Base-by-base conservation (phyloP, 2,329 filamentous ascomycete genomes). In the Passalora sequoiae region DNA sequence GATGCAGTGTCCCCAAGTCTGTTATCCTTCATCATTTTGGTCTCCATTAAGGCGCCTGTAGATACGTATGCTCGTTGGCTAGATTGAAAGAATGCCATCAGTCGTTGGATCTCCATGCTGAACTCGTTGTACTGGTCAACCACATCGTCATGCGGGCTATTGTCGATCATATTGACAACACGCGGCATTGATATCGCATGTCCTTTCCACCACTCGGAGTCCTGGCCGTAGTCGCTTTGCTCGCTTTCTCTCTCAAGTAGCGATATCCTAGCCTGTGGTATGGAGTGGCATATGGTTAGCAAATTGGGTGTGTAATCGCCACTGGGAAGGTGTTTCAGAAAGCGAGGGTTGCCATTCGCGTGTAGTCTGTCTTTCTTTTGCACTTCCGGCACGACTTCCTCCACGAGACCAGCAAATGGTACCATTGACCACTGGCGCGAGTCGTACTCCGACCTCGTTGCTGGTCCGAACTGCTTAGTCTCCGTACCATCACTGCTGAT, bases 151-250 rank as follows among this genome's bases (percentile, higher is more conserved):
- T 57, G 47, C 25, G 54, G 47, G 15, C 21, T 40, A 3, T 54
- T 54, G 16, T 54, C 56, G 3, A 49, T 61, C 55, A 44, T 69
- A 56, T 38, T 73, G n/a, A 79, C 68, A 16, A 76, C 71, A 35
- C 69, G 72, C 3, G 74, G 68, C 10, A 71, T 60, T 21, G 69
- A 64, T 19, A 78, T 73, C 0, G 70, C 59, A 21, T 69, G 69
- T 15, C 80, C 80, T 53, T 73, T 76, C 79, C 80, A 83, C 80
- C 80, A 83, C 8, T 78, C 73, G 1, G 67, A 53, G 46, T 80
- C 72, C 40, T 72, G 60, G 31, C 76, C 76, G 53, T 83, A 83
- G 44, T 74, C 67, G 2, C 63, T 57, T 17, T 71, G 60, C 4
- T 67, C 54, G 19, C 69, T 62, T 6, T 65, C 64, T n/a, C 72